Evolutionary conservation across 495 filamentous ascomycete genomes (phyloP), one percentile per base, ranked within the genome.

Genomic region (Achaetomiella virescens): DNA sequence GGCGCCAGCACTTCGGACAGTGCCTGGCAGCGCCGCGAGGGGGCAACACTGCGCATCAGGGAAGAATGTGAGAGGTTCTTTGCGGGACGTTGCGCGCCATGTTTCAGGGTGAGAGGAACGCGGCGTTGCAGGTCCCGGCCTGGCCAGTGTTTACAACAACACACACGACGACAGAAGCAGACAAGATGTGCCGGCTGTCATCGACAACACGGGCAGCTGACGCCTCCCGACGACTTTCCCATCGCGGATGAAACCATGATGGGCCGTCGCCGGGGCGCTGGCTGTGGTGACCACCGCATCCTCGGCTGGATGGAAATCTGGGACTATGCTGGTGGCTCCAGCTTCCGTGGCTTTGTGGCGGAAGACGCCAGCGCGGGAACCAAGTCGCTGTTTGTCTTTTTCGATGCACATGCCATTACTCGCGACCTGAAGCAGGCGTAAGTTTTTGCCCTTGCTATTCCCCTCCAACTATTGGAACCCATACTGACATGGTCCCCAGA

Each of bases 61-160:
- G 91, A 83, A 89, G 90, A 96, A 89, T 95, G 91, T 97, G 91
- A 96, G 91, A 97, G 91, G 76, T 91, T 97, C 82, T 93, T 81
- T 97, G 91, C 80, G 88, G 91, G 82, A 87, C 81, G 77, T 83
- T 97, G 85, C 85, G 79, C 72, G 74, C 84, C 75, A 88, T 87
- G 78, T 95, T 97, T 84, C 85, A 90, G 82, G 91, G 87, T 95
- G 91, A 95, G 89, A 81, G 84, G 87, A 84, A 84, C 73, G 63
- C 72, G 71, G 81, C 81, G 76, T 79, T 77, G 66, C 71, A 71
- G 85, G 85, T 78, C 87, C 90, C 80, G 71, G 71, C 82, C 84
- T 85, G 81, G 81, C 86, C 84, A 83, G 78, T 89, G 84, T 72
- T 72, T 66, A 72, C 59, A 48, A 71, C 63, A 60, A 67, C 58